Base-by-base conservation (phyloP, 2,329 filamentous ascomycete genomes). In the Coccinonectria pachysandricola region DNA sequence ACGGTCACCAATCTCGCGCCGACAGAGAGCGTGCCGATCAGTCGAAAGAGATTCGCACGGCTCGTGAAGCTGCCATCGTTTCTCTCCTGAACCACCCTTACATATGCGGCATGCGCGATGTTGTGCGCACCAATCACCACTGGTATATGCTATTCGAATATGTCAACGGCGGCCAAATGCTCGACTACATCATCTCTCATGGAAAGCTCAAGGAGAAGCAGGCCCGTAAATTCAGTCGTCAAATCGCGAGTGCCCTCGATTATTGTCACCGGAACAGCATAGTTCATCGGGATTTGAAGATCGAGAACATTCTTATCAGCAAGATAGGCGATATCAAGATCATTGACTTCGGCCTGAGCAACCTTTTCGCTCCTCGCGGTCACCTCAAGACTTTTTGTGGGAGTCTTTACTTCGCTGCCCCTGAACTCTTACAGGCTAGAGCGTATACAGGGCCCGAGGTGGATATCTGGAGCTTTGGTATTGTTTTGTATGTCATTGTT, bases 131-230 rank as follows among this genome's bases (percentile, higher is more conserved):
- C 26, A 88, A 91, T 48, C 91, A 95, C 53, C 91, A 98, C 57
- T 98, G 91, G 91, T 98, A 98, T 59, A 98, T 98, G 91, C 75
- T 98, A 26, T 98, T 94, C 50, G 91, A 98, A 60, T 95, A 91
- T 54, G 91, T 98, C 56, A 95, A 98, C 50, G 91, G 91, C 24
- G 91, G 91, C 11, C 91, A 98, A 60, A 96, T 98, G 91, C 75
- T 98, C 35, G 91, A 98, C 62, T 98, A 96, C 59, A 98, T 98
- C 54, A 98, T 98, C 51, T 95, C 87, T 4, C 91, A 98, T 49
- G 91, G 88, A 32, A 83, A 92, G 48, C 65, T 98, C 37, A 96
- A 96, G 65, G 91, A 98, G 62, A 96, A 96, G 59, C 88, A 94
- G 57, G 91, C 91, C 7, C 78, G 91, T 47, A 96, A 96, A 54